Conservation (phyloP, 2,329 filamentous ascomycete genomes). For the Pyricularia grisea region DNA sequence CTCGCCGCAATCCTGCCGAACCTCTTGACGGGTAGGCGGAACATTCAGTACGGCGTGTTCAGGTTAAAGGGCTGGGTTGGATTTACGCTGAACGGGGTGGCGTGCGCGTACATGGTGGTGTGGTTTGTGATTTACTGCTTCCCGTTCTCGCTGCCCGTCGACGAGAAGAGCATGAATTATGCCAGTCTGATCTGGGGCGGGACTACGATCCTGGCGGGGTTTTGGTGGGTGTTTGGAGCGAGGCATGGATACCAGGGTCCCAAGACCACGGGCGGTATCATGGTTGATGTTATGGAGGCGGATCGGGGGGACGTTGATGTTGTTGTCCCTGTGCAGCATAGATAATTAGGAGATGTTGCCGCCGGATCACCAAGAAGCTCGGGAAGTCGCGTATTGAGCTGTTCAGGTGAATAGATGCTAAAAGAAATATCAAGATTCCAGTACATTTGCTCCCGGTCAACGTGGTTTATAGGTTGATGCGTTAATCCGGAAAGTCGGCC, state of each 20-base stretch:
- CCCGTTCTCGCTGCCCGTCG: conserved; percentile 31
- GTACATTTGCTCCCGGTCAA: too few species aligned
- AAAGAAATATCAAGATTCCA: too few species aligned
- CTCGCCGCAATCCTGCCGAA: conserved; percentile 54
- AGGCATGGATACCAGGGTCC: not conserved
- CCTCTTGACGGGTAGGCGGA: conserved; percentile 32
- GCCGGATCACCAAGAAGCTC: too few species aligned
- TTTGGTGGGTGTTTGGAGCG: conserved; percentile 27
- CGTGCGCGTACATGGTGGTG: conserved; percentile 43
- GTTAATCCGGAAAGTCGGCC: too few species aligned
- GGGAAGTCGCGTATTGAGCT: too few species aligned
- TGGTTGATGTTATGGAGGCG: not conserved
- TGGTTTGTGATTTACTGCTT: conserved; percentile 55
- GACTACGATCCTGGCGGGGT: conserved; percentile 24
- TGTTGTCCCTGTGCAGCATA: not conserved
- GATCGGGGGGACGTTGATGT: not conserved
- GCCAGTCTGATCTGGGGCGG: conserved; percentile 33
- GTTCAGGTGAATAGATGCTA: too few species aligned
- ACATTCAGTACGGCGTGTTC: conserved; percentile 45
- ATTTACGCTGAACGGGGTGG: conserved; percentile 35
- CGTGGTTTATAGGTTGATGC: too few species aligned
- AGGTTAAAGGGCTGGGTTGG: conserved; percentile 30
- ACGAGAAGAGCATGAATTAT: conserved; percentile 38
- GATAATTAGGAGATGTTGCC: not conserved
- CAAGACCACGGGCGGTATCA: not conserved